Conservation (phyloP, 2,329 filamentous ascomycete species). For the Cladorrhinum sp. region DNA sequence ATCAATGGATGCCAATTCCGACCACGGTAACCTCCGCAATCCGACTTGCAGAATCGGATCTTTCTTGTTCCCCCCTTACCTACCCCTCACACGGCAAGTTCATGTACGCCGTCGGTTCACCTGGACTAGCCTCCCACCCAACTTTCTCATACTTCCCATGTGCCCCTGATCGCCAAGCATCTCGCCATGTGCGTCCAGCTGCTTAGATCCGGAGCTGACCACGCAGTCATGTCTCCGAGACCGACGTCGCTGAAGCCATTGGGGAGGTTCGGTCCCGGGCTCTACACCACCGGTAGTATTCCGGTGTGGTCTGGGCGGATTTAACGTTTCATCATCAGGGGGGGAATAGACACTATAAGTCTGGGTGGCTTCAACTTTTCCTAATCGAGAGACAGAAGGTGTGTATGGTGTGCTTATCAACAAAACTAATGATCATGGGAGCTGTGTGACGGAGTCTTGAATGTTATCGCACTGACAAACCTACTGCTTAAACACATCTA, state of each 20-base stretch:
- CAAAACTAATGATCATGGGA: not conserved
- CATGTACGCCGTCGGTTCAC: not conserved
- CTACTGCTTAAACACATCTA: not conserved
- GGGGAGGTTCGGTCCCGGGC: not conserved
- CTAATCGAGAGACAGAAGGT: not conserved
- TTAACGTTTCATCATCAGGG: conserved; percentile 1
- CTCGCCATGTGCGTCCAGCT: not conserved
- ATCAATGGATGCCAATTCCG: not conserved
- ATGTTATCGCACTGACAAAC: not conserved
- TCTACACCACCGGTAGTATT: not conserved
- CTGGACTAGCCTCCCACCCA: not conserved
- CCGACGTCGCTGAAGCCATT: not conserved
- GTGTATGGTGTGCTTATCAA: not conserved
- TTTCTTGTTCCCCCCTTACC: not conserved
- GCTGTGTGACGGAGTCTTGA: not conserved
- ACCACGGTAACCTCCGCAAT: not conserved
- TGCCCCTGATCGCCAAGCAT: not conserved
- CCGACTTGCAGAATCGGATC: not conserved
- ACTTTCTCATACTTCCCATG: not conserved
- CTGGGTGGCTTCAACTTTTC: conserved; percentile 8
- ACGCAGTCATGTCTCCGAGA: conserved; percentile 1
- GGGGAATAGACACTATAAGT: not conserved
- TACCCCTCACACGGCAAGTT: not conserved
- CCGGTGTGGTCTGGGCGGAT: not conserved
- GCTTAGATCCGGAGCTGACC: conserved; percentile 3